phyloP scores from a whole-genome alignment of 805 yeast species.

The Candida methanosorbosa region DNA sequence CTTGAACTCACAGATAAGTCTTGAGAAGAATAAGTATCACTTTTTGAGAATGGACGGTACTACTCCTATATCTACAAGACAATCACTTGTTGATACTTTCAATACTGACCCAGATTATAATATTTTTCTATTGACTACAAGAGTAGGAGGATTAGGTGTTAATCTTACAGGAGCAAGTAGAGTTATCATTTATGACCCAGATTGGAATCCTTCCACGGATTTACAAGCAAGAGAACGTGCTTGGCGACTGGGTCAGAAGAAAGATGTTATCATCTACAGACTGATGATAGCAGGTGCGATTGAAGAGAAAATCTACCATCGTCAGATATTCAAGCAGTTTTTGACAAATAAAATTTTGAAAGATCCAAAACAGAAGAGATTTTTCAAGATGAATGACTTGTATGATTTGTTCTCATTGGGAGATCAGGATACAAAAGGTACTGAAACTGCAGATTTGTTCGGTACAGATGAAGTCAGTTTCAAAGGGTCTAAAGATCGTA shows the following conservation, averaged over 20 bases:
- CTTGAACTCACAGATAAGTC: conserved; percentile 21
- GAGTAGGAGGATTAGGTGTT: conserved; percentile 94
- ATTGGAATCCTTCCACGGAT: conserved; percentile 98
- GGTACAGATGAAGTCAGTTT: conserved; percentile 35
- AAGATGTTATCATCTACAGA: conserved; percentile 84
- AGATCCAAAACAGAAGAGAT: conserved; percentile 90
- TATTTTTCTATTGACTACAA: conserved; percentile 79
- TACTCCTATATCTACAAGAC: conserved; percentile 72
- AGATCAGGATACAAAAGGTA: conserved; percentile 56
- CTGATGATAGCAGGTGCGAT: conserved; percentile 92
- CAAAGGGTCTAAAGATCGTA: conserved; percentile 25
- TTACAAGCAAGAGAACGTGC: conserved; percentile 95
- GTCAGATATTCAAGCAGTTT: conserved; percentile 94
- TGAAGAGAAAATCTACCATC: conserved; percentile 93
- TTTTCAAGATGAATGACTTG: conserved; percentile 85
- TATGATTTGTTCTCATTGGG: conserved; percentile 86
- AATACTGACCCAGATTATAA: conserved; percentile 49
- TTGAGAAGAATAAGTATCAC: conserved; percentile 22
- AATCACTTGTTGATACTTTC: conserved; percentile 70
- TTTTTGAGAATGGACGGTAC: conserved; percentile 92
- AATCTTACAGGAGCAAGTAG: conserved; percentile 93
- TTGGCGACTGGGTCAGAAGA: conserved; percentile 93
- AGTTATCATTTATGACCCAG: conserved; percentile 92
- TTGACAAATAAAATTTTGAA: conserved; percentile 87
- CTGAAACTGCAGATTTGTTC: conserved; percentile 62